Conservation (phyloP, 768 basidiomycete genomes). For the Serendipita indica region DNA sequence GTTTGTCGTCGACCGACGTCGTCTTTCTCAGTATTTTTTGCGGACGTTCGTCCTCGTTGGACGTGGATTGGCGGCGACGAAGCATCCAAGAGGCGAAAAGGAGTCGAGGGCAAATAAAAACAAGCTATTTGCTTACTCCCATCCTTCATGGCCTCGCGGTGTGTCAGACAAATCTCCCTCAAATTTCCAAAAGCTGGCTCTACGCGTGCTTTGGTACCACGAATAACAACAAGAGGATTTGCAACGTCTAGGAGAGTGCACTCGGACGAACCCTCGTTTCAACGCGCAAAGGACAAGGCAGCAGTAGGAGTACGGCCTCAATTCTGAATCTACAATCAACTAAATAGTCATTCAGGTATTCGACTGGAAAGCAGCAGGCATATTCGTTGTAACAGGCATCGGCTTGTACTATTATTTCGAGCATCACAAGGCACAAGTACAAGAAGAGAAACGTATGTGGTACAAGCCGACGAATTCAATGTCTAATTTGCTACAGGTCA, state of each 20-base stretch:
- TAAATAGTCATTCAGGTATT: constrained; percentile 49
- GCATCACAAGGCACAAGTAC: constrained; percentile 64
- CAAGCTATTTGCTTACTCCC: neutral
- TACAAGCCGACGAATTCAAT: no score
- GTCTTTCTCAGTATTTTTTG: constrained; percentile 10
- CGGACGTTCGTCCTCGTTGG: constrained; percentile 11
- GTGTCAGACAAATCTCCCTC: neutral
- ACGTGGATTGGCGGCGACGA: constrained; percentile 13
- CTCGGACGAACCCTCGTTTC: neutral
- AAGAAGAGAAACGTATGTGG: constrained; percentile 56
- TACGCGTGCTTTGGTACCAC: neutral
- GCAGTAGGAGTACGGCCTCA: constrained; percentile 23
- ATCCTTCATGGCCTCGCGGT: neutral
- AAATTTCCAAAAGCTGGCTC: neutral
- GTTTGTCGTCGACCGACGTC: constrained; percentile 10
- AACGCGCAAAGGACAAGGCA: constrained; percentile 22
- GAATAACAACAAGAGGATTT: neutral
- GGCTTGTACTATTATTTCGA: constrained; percentile 83
- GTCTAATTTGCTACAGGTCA: constrained; percentile 35
- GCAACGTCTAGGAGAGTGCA: neutral
- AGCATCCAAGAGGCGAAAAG: neutral
- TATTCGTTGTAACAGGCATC: constrained; percentile 72
- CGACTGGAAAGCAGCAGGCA: constrained; percentile 64
- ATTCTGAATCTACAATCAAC: neutral
- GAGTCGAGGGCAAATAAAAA: neutral